Evolutionary conservation across 163 green algal genomes (phyloP).

Genomic region (Chloroidium sp.): DNA sequence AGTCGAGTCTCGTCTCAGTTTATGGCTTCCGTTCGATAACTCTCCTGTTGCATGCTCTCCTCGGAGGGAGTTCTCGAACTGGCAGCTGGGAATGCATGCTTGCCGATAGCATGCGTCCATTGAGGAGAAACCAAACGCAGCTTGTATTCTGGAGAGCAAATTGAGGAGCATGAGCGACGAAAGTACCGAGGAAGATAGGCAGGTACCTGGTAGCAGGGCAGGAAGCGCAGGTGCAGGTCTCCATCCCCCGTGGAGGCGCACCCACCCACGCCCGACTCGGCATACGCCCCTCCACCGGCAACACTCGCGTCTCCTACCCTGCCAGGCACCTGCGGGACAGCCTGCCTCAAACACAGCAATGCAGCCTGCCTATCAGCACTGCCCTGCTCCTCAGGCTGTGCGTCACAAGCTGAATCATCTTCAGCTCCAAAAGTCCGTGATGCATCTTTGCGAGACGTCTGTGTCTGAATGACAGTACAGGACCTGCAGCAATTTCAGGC

Average conservation of each 20-base stretch:
- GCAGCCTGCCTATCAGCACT: neutral
- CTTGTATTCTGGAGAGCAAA: neutral
- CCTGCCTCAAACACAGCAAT: neutral
- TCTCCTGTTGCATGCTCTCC: too few relatives aligned
- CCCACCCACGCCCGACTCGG: slow-evolving; percentile 46
- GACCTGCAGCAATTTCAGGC: too few relatives aligned
- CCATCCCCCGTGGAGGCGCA: slow-evolving; percentile 70
- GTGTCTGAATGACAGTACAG: neutral
- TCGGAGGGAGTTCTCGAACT: too few relatives aligned
- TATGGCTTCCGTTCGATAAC: too few relatives aligned
- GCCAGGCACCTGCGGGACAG: slow-evolving; percentile 31
- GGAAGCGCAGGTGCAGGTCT: slow-evolving; percentile 61
- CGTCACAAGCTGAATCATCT: too few relatives aligned
- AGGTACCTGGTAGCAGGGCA: slow-evolving; percentile 53
- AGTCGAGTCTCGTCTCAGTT: too few relatives aligned
- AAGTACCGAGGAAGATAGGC: neutral
- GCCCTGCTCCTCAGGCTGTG: too few relatives aligned
- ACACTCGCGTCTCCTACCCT: slow-evolving; percentile 42
- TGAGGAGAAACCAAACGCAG: neutral
- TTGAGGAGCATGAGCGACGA: neutral
- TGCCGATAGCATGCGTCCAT: neutral
- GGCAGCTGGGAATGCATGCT: neutral
- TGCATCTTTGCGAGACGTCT: too few relatives aligned
- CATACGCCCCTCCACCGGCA: slow-evolving; percentile 56
- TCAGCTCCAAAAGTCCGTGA: too few relatives aligned